phyloP scores from a whole-genome alignment of 148 eudicot genomes.

The Suaeda aralocaspica region DNA sequence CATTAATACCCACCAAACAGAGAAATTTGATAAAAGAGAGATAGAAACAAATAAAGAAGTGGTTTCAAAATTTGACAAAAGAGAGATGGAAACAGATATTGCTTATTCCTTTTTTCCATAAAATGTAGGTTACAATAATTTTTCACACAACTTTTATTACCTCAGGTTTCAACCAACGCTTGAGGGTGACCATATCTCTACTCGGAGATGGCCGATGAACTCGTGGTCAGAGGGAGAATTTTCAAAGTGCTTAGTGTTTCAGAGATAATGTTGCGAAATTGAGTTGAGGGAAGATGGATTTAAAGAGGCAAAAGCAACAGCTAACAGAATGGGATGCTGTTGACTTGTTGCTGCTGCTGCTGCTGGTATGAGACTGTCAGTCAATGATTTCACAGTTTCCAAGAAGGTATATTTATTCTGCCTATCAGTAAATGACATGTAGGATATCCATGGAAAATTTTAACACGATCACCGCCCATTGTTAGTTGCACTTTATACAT shows the following conservation, averaged over 20 bases:
- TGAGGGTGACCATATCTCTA: constrained; percentile 21
- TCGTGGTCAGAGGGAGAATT: neutral
- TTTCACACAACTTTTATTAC: too few relatives aligned
- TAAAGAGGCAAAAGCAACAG: neutral
- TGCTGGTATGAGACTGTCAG: neutral
- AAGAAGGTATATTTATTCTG: neutral
- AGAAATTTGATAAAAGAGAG: too few relatives aligned
- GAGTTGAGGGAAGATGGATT: neutral
- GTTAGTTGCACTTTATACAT: neutral
- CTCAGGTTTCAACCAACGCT: constrained; percentile 43
- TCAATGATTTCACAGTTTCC: neutral
- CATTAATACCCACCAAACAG: too few relatives aligned
- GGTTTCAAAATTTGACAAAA: too few relatives aligned
- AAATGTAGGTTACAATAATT: neutral
- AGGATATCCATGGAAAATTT: neutral
- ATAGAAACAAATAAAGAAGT: too few relatives aligned
- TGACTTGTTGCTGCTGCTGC: neutral
- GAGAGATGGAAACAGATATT: too few relatives aligned
- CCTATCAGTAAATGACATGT: constrained; percentile 10
- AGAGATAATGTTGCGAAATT: neutral
- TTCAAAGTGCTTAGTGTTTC: neutral
- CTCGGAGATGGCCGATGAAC: neutral
- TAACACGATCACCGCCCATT: too few relatives aligned
- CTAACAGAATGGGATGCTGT: neutral
- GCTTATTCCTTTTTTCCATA: too few relatives aligned